A percentile compares a stretch with the other conserved stretches of the same genome.
These are phyloP conservation scores for Colletotrichum navitas DNA, from an alignment of 2,329 filamentous ascomycete genomes.

Conservation along the genomic window DNA sequence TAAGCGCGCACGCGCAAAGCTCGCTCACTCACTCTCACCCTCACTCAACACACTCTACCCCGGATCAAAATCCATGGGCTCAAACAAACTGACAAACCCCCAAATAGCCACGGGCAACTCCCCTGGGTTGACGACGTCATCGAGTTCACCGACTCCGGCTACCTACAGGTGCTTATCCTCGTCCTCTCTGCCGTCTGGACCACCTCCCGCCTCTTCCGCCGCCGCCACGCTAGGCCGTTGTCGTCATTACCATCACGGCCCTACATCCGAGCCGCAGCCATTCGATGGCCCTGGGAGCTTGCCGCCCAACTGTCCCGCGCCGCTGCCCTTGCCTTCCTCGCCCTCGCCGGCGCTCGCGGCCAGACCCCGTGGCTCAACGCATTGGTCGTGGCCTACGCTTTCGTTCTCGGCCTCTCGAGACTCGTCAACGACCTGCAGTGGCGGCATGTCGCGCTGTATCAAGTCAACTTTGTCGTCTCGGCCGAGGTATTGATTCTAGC, in stretches of 20 bases:
- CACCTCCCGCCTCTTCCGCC: conserved; percentile 50
- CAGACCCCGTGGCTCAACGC: conserved; percentile 54
- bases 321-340: conserved; percentile 55
- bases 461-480: conserved; percentile 61
- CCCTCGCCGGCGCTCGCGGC: conserved; percentile 52
- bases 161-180: conserved; percentile 55
- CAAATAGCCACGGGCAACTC: conserved; percentile 20
- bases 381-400: conserved; percentile 54
- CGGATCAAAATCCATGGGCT: neutral
- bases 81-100: conserved; percentile 17
- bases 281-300: conserved; percentile 59
- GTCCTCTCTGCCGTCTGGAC: conserved; percentile 54
- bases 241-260: conserved; percentile 36
- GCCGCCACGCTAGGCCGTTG: conserved; percentile 48
- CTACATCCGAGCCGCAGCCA: conserved; percentile 53
- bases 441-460: conserved; percentile 61
- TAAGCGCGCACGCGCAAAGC: neutral
- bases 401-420: conserved; percentile 59
- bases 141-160: conserved; percentile 56
- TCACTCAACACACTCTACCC: neutral
- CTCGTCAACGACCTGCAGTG: conserved; percentile 57
- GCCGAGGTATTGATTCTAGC: conserved; percentile 53
- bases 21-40: neutral
- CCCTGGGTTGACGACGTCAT: conserved; percentile 56
- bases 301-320: conserved; percentile 57